These are phyloP conservation scores for Boletus speciosus DNA, from an alignment of 768 basidiomycete species.

Conservation along the genomic window DNA sequence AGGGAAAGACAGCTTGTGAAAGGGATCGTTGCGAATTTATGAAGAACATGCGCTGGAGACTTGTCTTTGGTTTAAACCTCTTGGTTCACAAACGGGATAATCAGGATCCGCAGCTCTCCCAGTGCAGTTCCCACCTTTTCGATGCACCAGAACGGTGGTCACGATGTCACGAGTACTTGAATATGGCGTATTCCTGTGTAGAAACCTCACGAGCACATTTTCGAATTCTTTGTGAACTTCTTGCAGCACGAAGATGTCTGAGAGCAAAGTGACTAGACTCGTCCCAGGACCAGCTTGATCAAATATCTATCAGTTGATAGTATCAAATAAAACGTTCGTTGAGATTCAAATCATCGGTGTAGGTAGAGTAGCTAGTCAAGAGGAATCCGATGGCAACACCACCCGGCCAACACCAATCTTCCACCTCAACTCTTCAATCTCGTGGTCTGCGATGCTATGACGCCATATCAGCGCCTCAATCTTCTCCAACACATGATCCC, in stretches of 20 bases:
- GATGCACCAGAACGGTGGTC: not conserved
- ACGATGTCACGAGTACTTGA: not conserved
- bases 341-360: not conserved
- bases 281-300: not conserved
- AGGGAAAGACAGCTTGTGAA: not conserved
- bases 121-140: not conserved
- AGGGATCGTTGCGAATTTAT: not conserved
- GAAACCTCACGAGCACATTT: not conserved
- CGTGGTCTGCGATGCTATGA: constrained; percentile 5
- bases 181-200: not conserved
- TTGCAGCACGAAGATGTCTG: not conserved
- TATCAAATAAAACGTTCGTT: not conserved
- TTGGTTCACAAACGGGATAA: not conserved
- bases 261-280: not conserved
- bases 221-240: not conserved
- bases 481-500: constrained; percentile 10
- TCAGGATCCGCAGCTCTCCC: too few species aligned
- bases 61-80: not conserved
- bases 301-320: not conserved
- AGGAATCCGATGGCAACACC: not conserved
- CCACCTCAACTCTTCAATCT: constrained; percentile 1
- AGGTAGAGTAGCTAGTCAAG: not conserved
- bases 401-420: not conserved
- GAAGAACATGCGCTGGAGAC: not conserved
- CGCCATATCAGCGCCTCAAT: constrained; percentile 14